Evolutionary conservation across 2,329 filamentous ascomycete species (phyloP).

Genomic region (Cladophialophora carrionii): DNA sequence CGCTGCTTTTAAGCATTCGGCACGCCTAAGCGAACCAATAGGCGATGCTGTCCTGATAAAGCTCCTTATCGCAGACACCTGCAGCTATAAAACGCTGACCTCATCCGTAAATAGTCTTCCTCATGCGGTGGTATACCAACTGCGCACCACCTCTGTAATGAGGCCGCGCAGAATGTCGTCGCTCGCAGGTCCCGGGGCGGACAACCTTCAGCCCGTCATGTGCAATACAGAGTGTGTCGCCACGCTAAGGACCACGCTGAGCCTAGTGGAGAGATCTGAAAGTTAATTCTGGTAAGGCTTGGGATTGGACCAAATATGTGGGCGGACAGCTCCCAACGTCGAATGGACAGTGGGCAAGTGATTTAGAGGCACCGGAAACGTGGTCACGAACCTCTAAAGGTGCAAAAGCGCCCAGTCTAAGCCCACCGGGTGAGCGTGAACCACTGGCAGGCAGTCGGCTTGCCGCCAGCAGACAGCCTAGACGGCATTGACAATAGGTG

Average conservation of each 20-base stretch:
- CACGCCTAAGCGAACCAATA: constrained; percentile 1
- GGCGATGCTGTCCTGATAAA: not conserved
- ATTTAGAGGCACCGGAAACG: not conserved
- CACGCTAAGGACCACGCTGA: not conserved
- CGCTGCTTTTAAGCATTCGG: constrained; percentile 7
- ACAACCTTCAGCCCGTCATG: not conserved
- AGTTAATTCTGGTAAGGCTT: not conserved
- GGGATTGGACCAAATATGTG: not conserved
- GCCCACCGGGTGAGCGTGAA: not conserved
- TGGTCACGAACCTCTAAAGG: not conserved
- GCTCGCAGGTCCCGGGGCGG: not conserved
- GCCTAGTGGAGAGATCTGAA: not conserved
- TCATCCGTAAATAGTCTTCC: constrained; percentile 3
- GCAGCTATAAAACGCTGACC: not conserved
- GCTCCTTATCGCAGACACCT: not conserved
- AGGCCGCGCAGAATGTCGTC: not conserved
- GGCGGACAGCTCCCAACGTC: not conserved
- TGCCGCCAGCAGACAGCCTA: not conserved
- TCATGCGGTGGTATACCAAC: not conserved
- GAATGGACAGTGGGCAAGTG: not conserved
- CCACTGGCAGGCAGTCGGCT: not conserved
- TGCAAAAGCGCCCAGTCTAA: not conserved
- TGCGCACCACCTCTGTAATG: too few relatives aligned
- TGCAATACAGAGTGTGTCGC: not conserved
- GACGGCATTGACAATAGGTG: not conserved